Percentiles rank a stretch among this genome's conserved stretches.
These are phyloP conservation scores for Chrysoporthe austroafricana DNA, from an alignment of 2,329 filamentous ascomycete species.

Conservation along the genomic window DNA sequence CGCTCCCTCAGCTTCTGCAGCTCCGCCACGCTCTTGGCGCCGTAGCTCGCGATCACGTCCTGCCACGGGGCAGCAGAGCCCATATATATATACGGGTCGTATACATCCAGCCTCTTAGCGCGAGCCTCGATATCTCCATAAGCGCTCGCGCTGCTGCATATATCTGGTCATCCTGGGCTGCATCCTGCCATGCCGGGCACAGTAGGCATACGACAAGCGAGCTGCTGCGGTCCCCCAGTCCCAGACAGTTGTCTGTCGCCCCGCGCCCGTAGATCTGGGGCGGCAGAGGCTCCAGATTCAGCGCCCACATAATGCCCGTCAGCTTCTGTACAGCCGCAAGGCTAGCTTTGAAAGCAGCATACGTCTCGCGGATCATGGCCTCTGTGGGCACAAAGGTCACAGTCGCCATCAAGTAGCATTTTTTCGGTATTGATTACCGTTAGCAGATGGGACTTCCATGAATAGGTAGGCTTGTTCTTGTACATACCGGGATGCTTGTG, in stretches of 20 bases:
- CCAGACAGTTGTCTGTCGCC: slow-evolving; percentile 1
- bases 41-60: slow-evolving; percentile 32
- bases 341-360: slow-evolving; percentile 10
- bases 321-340: slow-evolving; percentile 5
- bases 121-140: slow-evolving; percentile 13
- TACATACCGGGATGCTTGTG: slow-evolving; percentile 14
- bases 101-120: slow-evolving; percentile 1
- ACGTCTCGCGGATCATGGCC: slow-evolving; percentile 13
- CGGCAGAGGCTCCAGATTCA: slow-evolving; percentile 17
- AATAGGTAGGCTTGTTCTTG: neutral
- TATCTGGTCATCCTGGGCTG: slow-evolving; percentile 1
- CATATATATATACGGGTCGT: slow-evolving; percentile 24
- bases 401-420: slow-evolving; percentile 14
- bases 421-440: neutral
- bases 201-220: slow-evolving; percentile 10
- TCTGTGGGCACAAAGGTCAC: slow-evolving; percentile 9
- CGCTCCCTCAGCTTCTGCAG: slow-evolving; percentile 22
- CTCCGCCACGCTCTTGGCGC: slow-evolving; percentile 23
- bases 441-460: too few relatives aligned
- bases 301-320: neutral
- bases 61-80: slow-evolving; percentile 31
- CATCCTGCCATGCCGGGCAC: neutral
- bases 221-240: neutral
- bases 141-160: slow-evolving; percentile 5
- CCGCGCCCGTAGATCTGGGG: slow-evolving; percentile 14